A percentile compares a stretch with the other conserved stretches of the same genome.
Conservation (phyloP, 2,329 filamentous ascomycete species). For the Neonectria sp. region DNA sequence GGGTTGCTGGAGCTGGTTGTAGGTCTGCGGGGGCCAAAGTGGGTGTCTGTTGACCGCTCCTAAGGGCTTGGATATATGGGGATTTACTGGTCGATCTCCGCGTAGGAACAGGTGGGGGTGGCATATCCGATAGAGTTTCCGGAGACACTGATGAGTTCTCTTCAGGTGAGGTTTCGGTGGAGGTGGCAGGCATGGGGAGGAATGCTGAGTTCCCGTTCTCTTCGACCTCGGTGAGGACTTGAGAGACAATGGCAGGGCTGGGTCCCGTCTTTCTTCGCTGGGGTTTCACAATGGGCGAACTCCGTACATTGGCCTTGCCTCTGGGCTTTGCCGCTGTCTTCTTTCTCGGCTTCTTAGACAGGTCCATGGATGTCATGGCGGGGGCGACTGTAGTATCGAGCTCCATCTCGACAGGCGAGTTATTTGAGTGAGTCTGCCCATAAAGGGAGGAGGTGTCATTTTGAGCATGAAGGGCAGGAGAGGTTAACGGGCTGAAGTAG, state of each 20-base stretch:
- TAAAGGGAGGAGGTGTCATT: slow-evolving; percentile 42
- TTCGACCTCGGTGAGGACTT: slow-evolving; percentile 68
- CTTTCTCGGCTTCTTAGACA: slow-evolving; percentile 68
- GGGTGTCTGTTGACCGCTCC: slow-evolving; percentile 47
- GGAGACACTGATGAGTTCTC: slow-evolving; percentile 77
- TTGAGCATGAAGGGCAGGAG: slow-evolving; percentile 80
- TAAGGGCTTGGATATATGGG: slow-evolving; percentile 75
- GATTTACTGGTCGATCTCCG: slow-evolving; percentile 76
- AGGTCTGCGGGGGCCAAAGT: slow-evolving; percentile 40
- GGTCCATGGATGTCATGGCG: slow-evolving; percentile 59
- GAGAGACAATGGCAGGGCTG: slow-evolving; percentile 70
- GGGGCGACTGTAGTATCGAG: slow-evolving; percentile 60
- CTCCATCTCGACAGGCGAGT: slow-evolving; percentile 72
- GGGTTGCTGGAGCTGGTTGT: slow-evolving; percentile 69
- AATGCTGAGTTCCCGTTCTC: slow-evolving; percentile 58
- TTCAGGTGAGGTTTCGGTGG: slow-evolving; percentile 69
- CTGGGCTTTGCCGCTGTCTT: slow-evolving; percentile 67
- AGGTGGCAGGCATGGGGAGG: slow-evolving; percentile 55
- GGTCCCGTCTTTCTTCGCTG: slow-evolving; percentile 67
- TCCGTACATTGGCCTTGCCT: slow-evolving; percentile 70
- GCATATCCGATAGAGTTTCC: slow-evolving; percentile 76
- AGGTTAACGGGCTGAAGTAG: slow-evolving; percentile 88
- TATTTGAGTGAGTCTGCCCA: slow-evolving; percentile 56
- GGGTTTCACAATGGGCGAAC: slow-evolving; percentile 82
- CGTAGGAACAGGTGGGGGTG: slow-evolving; percentile 76